Evolutionary conservation across 2,329 filamentous ascomycete species (phyloP).

Genomic region (Paecilomyces niveus): DNA sequence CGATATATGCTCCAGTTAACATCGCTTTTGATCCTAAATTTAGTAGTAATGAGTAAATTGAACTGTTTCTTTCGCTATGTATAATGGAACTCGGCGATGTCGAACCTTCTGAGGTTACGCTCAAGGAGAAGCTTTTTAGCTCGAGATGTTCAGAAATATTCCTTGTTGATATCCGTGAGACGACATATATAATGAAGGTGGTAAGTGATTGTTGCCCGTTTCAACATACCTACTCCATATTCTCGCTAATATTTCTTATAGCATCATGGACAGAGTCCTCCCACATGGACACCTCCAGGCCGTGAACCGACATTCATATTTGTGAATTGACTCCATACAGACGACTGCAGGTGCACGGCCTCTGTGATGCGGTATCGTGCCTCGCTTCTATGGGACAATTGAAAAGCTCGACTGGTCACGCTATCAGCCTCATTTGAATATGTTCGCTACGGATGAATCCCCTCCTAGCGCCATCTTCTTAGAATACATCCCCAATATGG

Average conservation of each 20-base stretch:
- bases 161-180: conserved; percentile 5
- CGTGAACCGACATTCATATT: neutral
- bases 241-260: neutral
- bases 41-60: too few relatives aligned
- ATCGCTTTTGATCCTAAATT: too few relatives aligned
- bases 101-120: conserved; percentile 4
- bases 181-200: conserved; percentile 13
- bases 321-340: neutral
- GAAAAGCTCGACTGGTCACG: neutral
- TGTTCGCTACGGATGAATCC: conserved; percentile 9
- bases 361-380: neutral
- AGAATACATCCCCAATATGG: conserved; percentile 18
- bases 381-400: neutral
- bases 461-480: conserved; percentile 16
- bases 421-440: neutral
- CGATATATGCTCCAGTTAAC: too few relatives aligned
- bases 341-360: neutral
- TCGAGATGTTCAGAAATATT: conserved; percentile 8
- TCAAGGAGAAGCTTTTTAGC: conserved; percentile 5
- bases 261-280: conserved; percentile 4
- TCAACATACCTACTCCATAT: neutral
- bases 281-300: neutral
- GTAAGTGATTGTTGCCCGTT: conserved; percentile 4
- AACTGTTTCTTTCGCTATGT: too few relatives aligned
- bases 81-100: neutral